phyloP scores from a whole-genome alignment of 495 filamentous ascomycete genomes.

The Xylaria grammica region DNA sequence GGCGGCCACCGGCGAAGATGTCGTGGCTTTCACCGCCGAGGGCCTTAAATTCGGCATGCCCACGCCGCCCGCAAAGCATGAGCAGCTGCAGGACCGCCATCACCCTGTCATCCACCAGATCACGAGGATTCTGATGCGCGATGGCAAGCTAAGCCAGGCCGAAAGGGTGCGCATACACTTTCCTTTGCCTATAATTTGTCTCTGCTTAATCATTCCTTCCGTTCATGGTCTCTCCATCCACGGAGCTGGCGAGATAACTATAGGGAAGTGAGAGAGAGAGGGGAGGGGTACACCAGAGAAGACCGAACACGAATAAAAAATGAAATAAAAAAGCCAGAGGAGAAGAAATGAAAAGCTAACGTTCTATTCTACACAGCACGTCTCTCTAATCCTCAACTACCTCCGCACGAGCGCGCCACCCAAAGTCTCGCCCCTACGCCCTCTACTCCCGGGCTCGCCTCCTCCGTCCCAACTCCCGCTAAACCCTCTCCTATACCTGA shows the following conservation, averaged over 20 bases:
- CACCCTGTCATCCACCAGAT: slow-evolving; percentile 82
- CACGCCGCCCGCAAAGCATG: slow-evolving; percentile 60
- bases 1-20: slow-evolving; percentile 23
- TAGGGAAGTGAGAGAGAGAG: not conserved
- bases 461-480: slow-evolving; percentile 75
- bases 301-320: too few relatives aligned
- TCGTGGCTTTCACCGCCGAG: slow-evolving; percentile 29
- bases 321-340: slow-evolving; percentile 16
- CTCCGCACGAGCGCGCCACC: slow-evolving; percentile 86
- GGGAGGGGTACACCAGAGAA: not conserved
- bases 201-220: not conserved
- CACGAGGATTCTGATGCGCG: slow-evolving; percentile 85
- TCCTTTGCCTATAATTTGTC: slow-evolving; percentile 3
- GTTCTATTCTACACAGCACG: slow-evolving; percentile 64
- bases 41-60: slow-evolving; percentile 81
- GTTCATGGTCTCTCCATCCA: not conserved
- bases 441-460: slow-evolving; percentile 74
- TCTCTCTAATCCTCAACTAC: slow-evolving; percentile 81
- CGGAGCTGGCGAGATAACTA: too few relatives aligned
- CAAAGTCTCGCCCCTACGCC: slow-evolving; percentile 65
- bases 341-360: slow-evolving; percentile 17
- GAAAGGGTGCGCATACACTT: slow-evolving; percentile 68
- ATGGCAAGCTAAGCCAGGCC: slow-evolving; percentile 83
- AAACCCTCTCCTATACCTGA: slow-evolving; percentile 79
- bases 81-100: slow-evolving; percentile 76